Base-by-base conservation (phyloP, 164 flowering plant genomes). In the Sedum album region DNA sequence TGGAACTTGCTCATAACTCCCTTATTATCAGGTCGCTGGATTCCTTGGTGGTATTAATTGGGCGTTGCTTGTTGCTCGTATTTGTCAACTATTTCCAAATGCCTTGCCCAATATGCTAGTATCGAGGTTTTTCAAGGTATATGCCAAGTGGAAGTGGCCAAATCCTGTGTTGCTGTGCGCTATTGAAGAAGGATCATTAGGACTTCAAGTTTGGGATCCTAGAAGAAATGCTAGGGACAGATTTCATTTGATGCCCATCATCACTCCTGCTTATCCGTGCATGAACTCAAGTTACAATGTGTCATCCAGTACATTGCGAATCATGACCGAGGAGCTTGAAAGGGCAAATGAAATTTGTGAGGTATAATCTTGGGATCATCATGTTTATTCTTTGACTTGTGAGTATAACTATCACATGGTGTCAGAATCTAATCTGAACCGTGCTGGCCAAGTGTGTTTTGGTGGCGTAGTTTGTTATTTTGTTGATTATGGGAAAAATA, bases 221-320 rank as follows among this genome's bases (percentile, higher is more conserved):
- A 78, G 98, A 76, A 86, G 84, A 76, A 75, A 91, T 79, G 77
- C 67, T 9, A 84, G 81, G 66, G 98, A 93, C 53, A 77, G 86
- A 65, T 73, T 18, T 46, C 97, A 93, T 78, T 77, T 81, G 73
- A 93, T 93, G 96, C 98, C 98, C 49, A 93, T 90, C 68, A 93
- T 93, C 10, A 90, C 98, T 73, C 96, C 98, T 65, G 98, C 98
- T 18, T 91, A 91, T 72, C 98, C 96, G 13, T 82, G 87, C 78
- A 93, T 93, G 98, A 93, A 93, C 69, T 91, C 98, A 35, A 93
- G 98, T 79, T 93, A 93, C 83, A 93, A 93, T 81, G 97, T 91
- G 0, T 93, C 97, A 7, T 71, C 85, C 15, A 93, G 96, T 76
- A 91, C 98, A 28, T 66, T 93, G 80, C 91, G 86, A 44, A 85